Base-by-base conservation (phyloP, 225 moss, liverwort and hornwort species). In the Pseudisothecium myosuroides region DNA sequence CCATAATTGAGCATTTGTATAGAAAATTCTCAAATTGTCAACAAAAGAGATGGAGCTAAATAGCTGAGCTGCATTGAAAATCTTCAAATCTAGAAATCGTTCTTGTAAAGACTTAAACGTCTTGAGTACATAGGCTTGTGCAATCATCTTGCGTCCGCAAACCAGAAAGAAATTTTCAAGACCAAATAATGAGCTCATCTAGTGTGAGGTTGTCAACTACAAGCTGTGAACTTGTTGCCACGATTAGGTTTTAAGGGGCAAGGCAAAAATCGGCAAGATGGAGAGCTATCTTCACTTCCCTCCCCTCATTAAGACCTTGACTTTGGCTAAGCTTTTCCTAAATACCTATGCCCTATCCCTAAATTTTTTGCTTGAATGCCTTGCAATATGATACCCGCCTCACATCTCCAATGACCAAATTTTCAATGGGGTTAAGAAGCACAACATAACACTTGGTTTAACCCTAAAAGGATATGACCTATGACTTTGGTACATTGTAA, bases 381-480 rank as follows among this genome's bases (percentile, higher is more conserved):
- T 5, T 59, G 1, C 2, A 4, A 67, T 67, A 37, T 28, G 3
- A 17, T 28, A 27, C 0, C 3, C 5, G 0, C 10, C 1, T 73
- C 10, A 45, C 27, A 73, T 45, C 9, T 0, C 72, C 10, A 43
- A 71, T 72, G 72, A 27, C 6, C 27, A 43, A 72, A 43, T 72
- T 72, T 72, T 72, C 16, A 43, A 16, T 43, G 43, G 16, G 2
- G 0, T 43, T 43, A 43, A 43, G 16, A 43, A 72, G 3, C 3
- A 72, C 27, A 72, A 43, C 1, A 72, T 27, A 15, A 26, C 9
- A 27, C 43, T 43, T 27, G 26, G 27, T 15, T 43, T 43, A 71
- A 41, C 14, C 24, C 39, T 41, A 24, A 24, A 69, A 41, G 0
- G 14, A 69, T 4, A 69, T 39, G 69, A 69, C 39, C 14, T 69